These are phyloP conservation scores for Diophrys appendiculata DNA, from an alignment of 73 alveolate genomes.

Conservation along the genomic window DNA sequence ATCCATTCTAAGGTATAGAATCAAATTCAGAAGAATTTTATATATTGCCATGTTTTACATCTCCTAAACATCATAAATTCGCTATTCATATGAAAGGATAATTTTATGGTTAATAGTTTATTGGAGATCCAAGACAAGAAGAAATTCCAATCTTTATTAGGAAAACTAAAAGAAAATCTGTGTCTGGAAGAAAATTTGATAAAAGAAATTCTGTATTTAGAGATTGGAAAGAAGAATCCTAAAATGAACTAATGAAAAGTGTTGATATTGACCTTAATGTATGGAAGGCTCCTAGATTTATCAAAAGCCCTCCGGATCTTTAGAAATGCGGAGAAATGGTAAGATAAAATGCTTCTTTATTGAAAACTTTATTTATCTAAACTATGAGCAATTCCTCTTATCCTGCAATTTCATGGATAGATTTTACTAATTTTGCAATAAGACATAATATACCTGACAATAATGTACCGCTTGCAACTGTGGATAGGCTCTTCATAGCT, in stretches of 20 bases:
- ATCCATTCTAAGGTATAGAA: background rate
- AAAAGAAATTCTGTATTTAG: conserved; percentile 8
- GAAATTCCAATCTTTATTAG: no score
- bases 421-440: background rate
- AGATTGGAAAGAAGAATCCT: conserved; percentile 23
- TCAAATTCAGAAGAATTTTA: background rate
- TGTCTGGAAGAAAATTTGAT: no score
- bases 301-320: conserved; percentile 49
- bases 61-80: background rate
- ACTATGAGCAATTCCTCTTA: conserved; percentile 15
- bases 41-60: background rate
- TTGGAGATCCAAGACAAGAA: no score
- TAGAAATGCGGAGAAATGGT: background rate
- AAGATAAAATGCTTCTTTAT: background rate
- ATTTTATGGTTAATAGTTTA: no score
- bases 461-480: conserved; percentile 42
- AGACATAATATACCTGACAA: conserved; percentile 43
- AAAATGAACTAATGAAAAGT: no score
- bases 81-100: no score
- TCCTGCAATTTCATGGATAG: conserved; percentile 33
- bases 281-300: conserved; percentile 62
- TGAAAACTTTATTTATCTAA: conserved; percentile 19
- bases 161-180: no score
- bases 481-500: conserved; percentile 59
- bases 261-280: conserved; percentile 23